phyloP scores from a whole-genome alignment of 1,284 basidiomycete genomes.

The Fomitopsis betulina region DNA sequence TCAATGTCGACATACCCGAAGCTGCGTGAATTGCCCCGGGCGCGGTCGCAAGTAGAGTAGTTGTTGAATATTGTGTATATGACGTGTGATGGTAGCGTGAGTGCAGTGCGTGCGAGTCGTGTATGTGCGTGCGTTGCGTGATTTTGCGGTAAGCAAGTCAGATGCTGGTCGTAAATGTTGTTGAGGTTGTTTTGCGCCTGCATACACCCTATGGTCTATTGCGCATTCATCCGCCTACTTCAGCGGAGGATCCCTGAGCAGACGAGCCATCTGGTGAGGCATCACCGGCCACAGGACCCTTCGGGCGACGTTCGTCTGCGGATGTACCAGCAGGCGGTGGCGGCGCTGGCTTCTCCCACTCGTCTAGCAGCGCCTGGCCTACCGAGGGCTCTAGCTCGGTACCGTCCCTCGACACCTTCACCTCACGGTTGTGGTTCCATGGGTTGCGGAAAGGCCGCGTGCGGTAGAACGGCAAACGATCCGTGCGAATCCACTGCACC shows the following conservation, averaged over 20 bases:
- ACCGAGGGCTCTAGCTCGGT: constrained; percentile 88
- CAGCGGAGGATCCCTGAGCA: neutral
- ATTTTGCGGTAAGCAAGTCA: constrained; percentile 6
- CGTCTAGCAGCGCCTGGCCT: constrained; percentile 68
- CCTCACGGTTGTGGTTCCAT: constrained; percentile 89
- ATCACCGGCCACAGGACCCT: constrained; percentile 10
- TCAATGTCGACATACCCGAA: constrained; percentile 4
- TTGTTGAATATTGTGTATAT: neutral
- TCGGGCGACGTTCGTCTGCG: constrained; percentile 9
- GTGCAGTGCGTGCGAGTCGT: constrained; percentile 21
- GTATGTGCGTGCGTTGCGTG: constrained; percentile 20
- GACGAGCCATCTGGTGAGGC: constrained; percentile 8
- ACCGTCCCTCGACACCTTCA: constrained; percentile 90
- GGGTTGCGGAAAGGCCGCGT: constrained; percentile 84
- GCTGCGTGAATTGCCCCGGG: constrained; percentile 16
- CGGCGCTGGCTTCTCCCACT: constrained; percentile 54
- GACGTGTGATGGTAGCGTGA: constrained; percentile 7
- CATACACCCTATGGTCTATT: neutral
- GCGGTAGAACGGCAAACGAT: constrained; percentile 72
- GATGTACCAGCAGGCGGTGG: constrained; percentile 6
- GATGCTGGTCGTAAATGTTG: constrained; percentile 2
- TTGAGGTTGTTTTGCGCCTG: neutral
- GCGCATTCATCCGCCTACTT: constrained; percentile 10
- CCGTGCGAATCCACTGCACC: constrained; percentile 80
- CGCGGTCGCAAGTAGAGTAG: constrained; percentile 17